Base-by-base conservation (phyloP, 441 rosid genomes). In the Daphne laureola region DNA sequence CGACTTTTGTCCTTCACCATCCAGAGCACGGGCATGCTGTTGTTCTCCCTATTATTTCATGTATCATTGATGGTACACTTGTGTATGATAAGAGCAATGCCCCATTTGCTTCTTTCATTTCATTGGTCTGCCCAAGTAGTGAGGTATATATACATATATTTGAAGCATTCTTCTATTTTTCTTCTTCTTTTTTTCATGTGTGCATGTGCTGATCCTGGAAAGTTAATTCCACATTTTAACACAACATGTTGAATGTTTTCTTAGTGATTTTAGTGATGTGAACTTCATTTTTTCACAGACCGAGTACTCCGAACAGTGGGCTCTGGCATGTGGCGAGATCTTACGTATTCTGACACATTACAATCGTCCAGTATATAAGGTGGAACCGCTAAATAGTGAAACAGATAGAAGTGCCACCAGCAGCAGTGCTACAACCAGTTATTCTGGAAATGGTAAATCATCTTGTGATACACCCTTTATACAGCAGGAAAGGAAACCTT, bases 1-100 rank as follows among this genome's bases (percentile, higher is more conserved):
- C 99, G 15, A 93, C 61, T 35, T 93, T 93, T 79, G 99, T 93
- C 61, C 93, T 93, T 57, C 85, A 93, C 70, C 99, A 93, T 71
- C 99, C 99, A 14, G 99, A 93, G 78, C 96, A 90, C 52, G 99
- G 99, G 48, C 97, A 83, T 60, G 95, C 99, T 14, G 99, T 93
- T 54, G 78, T 86, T 76, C 97, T 85, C 82, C 99, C 97, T 14
- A 87, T 93, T 43, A 93, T 93, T 67, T 87, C 99, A 61, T 83
- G 88, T 59, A 78, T 93, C 67, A 90, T 93, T 57, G 99, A 83
- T 71, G 93, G 95, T 62, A 70, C 82, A 14, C 75, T 93, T 73
- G 94, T 85, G 49, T 93, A 93, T 68, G 93, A 81, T 69, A 79
- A 74, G 76, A 80, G 55, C 50, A 66, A 75, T 61, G 84, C 93